Evolutionary conservation across 805 yeast species (phyloP).

Genomic region (Candida ulmi): DNA sequence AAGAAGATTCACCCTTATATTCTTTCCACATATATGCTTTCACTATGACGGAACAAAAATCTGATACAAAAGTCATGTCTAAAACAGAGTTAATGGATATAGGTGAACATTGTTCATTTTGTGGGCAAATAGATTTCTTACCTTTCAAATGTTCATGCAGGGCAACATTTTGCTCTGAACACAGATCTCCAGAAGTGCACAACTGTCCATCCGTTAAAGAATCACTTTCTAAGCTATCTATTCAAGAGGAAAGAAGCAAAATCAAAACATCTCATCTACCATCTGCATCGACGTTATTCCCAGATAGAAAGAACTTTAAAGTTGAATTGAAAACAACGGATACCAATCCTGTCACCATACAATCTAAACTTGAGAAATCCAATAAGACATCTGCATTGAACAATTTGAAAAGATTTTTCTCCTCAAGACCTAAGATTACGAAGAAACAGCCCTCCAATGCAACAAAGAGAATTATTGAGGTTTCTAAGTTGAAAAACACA

Average conservation of each 20-base stretch:
- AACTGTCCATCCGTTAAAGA: constrained; percentile 8
- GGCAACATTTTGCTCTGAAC: constrained; percentile 17
- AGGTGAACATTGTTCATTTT: constrained; percentile 25
- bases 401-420: constrained; percentile 18
- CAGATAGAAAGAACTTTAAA: constrained; percentile 18
- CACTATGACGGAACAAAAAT: neutral
- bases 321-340: constrained; percentile 16
- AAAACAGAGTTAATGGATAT: constrained; percentile 24
- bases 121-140: constrained; percentile 25
- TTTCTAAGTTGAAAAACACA: constrained; percentile 11
- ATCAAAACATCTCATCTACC: constrained; percentile 20
- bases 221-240: neutral
- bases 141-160: constrained; percentile 24
- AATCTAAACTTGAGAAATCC: constrained; percentile 1
- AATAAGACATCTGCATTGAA: constrained; percentile 11
- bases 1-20: too few relatives aligned
- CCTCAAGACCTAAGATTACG: constrained; percentile 4
- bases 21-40: too few relatives aligned
- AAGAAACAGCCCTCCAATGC: constrained; percentile 7
- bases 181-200: constrained; percentile 21
- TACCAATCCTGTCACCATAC: constrained; percentile 11
- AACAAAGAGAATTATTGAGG: constrained; percentile 18
- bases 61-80: constrained; percentile 11
- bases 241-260: constrained; percentile 1
- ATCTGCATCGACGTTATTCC: constrained; percentile 18